A percentile compares a stretch with the other conserved stretches of the same genome.
These are phyloP conservation scores for Hapsidospora chrysogenum DNA, from an alignment of 495 filamentous ascomycete genomes.

Conservation along the genomic window DNA sequence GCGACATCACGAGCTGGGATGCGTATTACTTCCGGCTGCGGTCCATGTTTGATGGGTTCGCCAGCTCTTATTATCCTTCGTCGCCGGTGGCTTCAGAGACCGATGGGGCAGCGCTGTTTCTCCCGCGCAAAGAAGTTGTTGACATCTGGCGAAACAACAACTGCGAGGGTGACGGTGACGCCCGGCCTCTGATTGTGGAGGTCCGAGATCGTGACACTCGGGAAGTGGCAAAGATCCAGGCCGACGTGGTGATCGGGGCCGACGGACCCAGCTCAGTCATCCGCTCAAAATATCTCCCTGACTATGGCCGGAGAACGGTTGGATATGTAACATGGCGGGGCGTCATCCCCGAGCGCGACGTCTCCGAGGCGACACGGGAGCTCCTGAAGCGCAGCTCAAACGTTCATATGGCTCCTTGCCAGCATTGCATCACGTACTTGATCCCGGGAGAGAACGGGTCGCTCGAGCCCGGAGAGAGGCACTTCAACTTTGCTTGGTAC, in stretches of 20 bases:
- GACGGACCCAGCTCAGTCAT: constrained; percentile 9
- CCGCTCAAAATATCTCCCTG: constrained; percentile 6
- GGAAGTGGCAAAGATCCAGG: background rate
- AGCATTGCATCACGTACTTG: constrained; percentile 16
- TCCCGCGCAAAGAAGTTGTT: background rate
- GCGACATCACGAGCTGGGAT: constrained; percentile 12
- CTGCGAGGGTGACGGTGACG: background rate
- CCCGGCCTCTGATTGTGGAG: background rate
- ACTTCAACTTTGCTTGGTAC: constrained; percentile 28
- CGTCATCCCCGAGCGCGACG: constrained; percentile 19
- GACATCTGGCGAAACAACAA: background rate
- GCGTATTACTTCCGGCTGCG: constrained; percentile 11
- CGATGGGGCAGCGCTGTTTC: background rate
- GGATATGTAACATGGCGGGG: constrained; percentile 31
- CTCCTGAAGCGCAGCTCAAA: constrained; percentile 7
- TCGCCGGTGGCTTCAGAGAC: background rate
- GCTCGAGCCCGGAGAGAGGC: constrained; percentile 15
- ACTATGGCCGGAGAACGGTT: constrained; percentile 17
- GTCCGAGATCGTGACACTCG: background rate
- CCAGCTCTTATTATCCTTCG: constrained; percentile 6
- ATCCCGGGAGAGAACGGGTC: constrained; percentile 25
- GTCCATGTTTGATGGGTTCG: constrained; percentile 10
- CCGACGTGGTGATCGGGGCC: constrained; percentile 12
- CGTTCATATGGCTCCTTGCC: background rate
- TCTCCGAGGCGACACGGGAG: constrained; percentile 8